Percentiles rank a stretch among this genome's conserved stretches.
These are phyloP conservation scores for Sicyos baderoa DNA, from an alignment of 306 rosid species.

Conservation along the genomic window DNA sequence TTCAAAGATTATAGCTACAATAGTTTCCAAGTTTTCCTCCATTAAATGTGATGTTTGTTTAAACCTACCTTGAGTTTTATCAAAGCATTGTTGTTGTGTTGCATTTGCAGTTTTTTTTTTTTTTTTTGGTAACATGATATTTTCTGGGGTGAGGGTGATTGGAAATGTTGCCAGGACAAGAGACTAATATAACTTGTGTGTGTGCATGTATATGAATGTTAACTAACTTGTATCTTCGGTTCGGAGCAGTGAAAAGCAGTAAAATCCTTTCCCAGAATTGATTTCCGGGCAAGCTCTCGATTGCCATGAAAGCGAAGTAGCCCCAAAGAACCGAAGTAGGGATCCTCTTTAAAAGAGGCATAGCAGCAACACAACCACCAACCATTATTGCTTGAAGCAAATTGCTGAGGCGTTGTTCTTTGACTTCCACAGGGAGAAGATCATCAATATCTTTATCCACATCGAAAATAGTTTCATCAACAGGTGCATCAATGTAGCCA, in stretches of 20 bases:
- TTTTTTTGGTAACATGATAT: background rate
- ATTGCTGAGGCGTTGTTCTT: constrained; percentile 94
- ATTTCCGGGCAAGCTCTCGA: constrained; percentile 96
- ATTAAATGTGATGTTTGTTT: too few relatives aligned
- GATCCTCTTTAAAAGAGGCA: constrained; percentile 88
- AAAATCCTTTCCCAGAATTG: constrained; percentile 94
- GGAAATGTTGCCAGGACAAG: background rate
- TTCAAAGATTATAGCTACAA: too few relatives aligned
- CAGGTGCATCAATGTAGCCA: constrained; percentile 85
- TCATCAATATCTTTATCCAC: constrained; percentile 83
- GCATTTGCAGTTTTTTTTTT: background rate
- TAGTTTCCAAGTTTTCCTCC: too few relatives aligned
- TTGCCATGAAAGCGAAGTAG: constrained; percentile 57
- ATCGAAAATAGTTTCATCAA: constrained; percentile 72
- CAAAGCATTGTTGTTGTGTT: background rate
- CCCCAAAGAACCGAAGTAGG: constrained; percentile 68
- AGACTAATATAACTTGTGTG: too few relatives aligned
- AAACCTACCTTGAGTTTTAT: background rate
- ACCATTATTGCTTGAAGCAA: constrained; percentile 77
- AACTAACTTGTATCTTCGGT: constrained; percentile 84
- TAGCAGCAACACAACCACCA: constrained; percentile 76
- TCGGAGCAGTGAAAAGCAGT: constrained; percentile 85
- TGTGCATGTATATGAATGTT: background rate
- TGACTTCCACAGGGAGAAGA: constrained; percentile 83
- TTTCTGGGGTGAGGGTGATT: background rate